Base-by-base conservation (phyloP, 805 yeast genomes). In the Candida endomychidarum region DNA sequence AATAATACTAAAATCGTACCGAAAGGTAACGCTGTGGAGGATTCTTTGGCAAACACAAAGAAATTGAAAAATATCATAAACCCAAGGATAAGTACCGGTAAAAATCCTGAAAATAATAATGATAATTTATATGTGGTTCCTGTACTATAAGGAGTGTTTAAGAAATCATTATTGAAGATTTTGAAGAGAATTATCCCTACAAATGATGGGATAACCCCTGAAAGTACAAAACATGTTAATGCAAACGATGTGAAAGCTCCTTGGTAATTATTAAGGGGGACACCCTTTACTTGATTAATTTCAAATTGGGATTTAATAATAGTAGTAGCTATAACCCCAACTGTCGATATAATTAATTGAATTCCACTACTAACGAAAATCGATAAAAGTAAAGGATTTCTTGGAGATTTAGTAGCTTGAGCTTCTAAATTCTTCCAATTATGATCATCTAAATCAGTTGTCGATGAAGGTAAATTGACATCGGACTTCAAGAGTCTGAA, bases 11-110 rank as follows among this genome's bases (percentile, higher is more conserved):
- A 60, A 15, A 87, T 72, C 0, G 95, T 82, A 5, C 87, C 83
- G 49, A 87, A 83, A 10, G 96, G 96, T 31, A 86, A 65, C 0
- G 91, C 89, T 36, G 75, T 68, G 0, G 93, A 80, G 0, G 93
- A 80, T 46, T 81, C 82, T 49, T 80, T 74, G 2, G 83, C 83
- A 87, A 90, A 85, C 8, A 85, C 80, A 41, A 88, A 74, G 44
- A 77, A 63, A 57, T 87, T 88, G 43, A 85, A 61, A 17, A 77
- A 54, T 17, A 83, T 57, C 0, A 83, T 66, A 2, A 77, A 65
- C 0, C 73, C 42, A 41, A 85, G 59, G 0, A 80, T 67, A 63
- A 51, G 29, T 62, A 74, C 18, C 71, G 86, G 61, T 68, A 65
- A 54, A 21, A 58, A 48, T 2, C 70, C 71, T 46, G 72, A 64